A percentile compares a stretch with the other conserved stretches of the same genome.
These are phyloP conservation scores for Celoporthe dispersa DNA, from an alignment of 2,329 filamentous ascomycete species.

Conservation along the genomic window DNA sequence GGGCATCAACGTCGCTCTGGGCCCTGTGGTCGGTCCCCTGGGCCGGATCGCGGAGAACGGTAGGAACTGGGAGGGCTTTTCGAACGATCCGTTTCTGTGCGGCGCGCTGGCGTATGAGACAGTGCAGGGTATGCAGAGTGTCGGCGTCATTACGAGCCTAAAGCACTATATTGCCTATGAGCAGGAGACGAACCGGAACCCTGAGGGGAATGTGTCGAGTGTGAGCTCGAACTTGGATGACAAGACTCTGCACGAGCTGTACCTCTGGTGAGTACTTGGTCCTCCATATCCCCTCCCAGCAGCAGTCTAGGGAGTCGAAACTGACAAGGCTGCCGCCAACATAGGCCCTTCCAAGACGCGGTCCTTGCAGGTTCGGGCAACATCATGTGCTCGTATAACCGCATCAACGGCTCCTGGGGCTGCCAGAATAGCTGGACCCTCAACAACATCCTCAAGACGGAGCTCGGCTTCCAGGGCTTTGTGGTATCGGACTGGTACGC, in stretches of 20 bases:
- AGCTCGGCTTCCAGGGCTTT: conserved; percentile 63
- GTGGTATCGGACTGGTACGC: conserved; percentile 68
- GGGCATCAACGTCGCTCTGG: conserved; percentile 76
- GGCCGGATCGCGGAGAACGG: conserved; percentile 63
- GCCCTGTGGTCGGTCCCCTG: conserved; percentile 70
- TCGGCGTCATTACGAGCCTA: conserved; percentile 69
- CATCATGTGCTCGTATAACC: conserved; percentile 68
- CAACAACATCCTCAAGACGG: conserved; percentile 67
- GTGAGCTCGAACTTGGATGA: conserved; percentile 49
- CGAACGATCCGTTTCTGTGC: conserved; percentile 61
- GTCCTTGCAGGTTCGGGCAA: conserved; percentile 62
- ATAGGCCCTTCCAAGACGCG: conserved; percentile 51
- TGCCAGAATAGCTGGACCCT: conserved; percentile 69
- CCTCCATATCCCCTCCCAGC: neutral
- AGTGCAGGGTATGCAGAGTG: conserved; percentile 69
- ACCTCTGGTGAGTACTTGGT: conserved; percentile 46
- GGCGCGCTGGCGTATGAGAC: conserved; percentile 48
- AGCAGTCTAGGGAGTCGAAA: too few relatives aligned
- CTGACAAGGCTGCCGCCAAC: neutral
- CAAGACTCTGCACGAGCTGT: conserved; percentile 51
- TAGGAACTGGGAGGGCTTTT: conserved; percentile 56
- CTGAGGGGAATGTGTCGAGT: conserved; percentile 55
- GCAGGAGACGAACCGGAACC: conserved; percentile 57
- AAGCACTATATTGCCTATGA: conserved; percentile 67
- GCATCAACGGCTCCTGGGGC: conserved; percentile 70